Conservation (phyloP, 2,329 filamentous ascomycete genomes). For the Exophiala alcalophila region DNA sequence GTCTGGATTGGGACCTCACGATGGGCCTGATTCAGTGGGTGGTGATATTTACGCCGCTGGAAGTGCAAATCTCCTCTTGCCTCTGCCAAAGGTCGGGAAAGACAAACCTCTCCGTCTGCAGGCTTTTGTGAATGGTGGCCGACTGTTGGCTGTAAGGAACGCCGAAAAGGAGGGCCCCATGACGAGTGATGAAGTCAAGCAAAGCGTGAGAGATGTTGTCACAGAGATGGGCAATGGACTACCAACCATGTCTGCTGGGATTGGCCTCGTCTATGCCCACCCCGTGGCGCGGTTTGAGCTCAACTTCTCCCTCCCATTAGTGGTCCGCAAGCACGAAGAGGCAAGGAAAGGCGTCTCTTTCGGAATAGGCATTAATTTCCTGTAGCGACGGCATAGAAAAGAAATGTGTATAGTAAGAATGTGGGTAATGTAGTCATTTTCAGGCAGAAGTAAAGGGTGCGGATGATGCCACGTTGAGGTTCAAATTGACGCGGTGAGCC, state of each 20-base stretch:
- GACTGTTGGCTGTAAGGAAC: constrained; percentile 72
- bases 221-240: constrained; percentile 69
- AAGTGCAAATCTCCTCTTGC: constrained; percentile 79
- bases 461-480: too few species aligned
- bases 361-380: constrained; percentile 93
- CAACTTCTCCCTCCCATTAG: constrained; percentile 87
- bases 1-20: constrained; percentile 81
- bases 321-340: constrained; percentile 78
- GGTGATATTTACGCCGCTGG: constrained; percentile 91
- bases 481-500: too few species aligned
- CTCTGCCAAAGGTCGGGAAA: constrained; percentile 74
- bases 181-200: constrained; percentile 45
- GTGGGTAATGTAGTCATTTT: constrained; percentile 22
- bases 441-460: not conserved
- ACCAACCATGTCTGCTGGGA: constrained; percentile 80
- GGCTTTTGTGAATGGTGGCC: constrained; percentile 84
- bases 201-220: constrained; percentile 57
- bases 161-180: constrained; percentile 48
- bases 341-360: constrained; percentile 88
- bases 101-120: constrained; percentile 85
- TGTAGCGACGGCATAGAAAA: constrained; percentile 53
- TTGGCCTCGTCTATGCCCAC: constrained; percentile 92
- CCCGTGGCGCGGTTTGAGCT: constrained; percentile 90
- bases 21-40: constrained; percentile 80
- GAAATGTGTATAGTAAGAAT: constrained; percentile 30